Evolutionary conservation across 768 basidiomycete species (phyloP).

Genomic region (Mycena metata): DNA sequence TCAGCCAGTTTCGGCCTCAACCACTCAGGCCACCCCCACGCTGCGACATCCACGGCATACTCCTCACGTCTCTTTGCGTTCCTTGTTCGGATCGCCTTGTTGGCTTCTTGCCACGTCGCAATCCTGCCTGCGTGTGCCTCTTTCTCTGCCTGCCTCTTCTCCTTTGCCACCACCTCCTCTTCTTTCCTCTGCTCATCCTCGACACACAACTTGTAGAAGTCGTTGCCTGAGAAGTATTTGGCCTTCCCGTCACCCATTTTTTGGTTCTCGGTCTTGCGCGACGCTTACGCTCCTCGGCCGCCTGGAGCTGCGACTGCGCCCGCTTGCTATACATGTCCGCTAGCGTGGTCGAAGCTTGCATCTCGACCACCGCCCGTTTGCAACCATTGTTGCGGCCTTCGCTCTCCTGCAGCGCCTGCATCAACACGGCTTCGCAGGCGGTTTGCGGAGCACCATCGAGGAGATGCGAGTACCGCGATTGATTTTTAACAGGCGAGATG

Average conservation of each 20-base stretch:
- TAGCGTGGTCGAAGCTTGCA: conserved; percentile 11
- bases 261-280: background rate
- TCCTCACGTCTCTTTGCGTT: background rate
- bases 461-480: conserved; percentile 7
- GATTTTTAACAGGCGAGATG: conserved; percentile 9
- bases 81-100: background rate
- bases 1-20: background rate
- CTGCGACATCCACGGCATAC: background rate
- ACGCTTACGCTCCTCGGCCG: conserved; percentile 1
- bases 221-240: conserved; percentile 6
- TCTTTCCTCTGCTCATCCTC: conserved; percentile 7
- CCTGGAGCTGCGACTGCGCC: conserved; percentile 12
- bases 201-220: conserved; percentile 1
- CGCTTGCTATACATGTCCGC: conserved; percentile 10
- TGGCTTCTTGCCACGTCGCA: conserved; percentile 10
- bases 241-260: conserved; percentile 11
- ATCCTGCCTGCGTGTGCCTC: background rate
- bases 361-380: background rate
- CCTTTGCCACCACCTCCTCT: background rate
- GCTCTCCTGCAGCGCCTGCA: background rate
- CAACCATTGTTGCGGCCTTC: background rate
- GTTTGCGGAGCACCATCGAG: background rate
- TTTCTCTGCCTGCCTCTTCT: background rate
- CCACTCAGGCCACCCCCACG: background rate
- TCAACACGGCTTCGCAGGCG: background rate